Evolutionary conservation across 768 basidiomycete species (phyloP), one percentile per base, ranked within the genome.

Genomic region (Macrolepiota albuminosa): DNA sequence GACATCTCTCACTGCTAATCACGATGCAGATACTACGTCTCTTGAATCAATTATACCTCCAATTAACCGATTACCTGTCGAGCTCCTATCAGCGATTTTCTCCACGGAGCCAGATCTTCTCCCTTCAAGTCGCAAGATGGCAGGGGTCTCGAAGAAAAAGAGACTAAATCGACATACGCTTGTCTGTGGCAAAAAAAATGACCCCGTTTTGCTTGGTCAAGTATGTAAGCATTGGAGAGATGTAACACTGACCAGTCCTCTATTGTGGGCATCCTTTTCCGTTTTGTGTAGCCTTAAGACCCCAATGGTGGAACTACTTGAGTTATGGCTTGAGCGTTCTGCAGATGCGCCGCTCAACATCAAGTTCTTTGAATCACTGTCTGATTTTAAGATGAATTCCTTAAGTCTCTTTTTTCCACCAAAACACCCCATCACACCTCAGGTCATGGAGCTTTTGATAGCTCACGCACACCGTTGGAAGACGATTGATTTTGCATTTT

Each of bases 401-500:
- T 29, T 29, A 2, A 29, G 39, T 14, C 56, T 21, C 47, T 24
- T 3, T 9, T 14, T 29, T 4, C 40, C 59, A 13, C 48, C 54
- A 4, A 40, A 50, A 48, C 52, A 61, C 16, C 56, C 55, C 7
- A 21, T 52, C 0, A 61, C 60, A 47, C 43, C 55, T 16, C 31
- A 57, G 18, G 24, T 61, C 14, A 61, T 61, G 56, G 24, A 49
- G 51, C 56, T 61, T 31, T 54, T 61, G 51, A 34, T 36, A 3
- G 51, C 60, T 43, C 60, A 61, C 2, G 52, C 49, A 18, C 37
- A 57, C 34, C 60, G 60, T 1, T 61, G 60, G 60, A 61, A 54
- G 33, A 26, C 36, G 7, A 54, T 57, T 36, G 60, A 61, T 31
- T 61, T 61, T 18, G 29, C 9, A 16, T 61, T 61, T 18, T 53